A percentile compares a stretch with the other conserved stretches of the same genome.
These are phyloP conservation scores for Mycena vitilis DNA, from an alignment of 768 basidiomycete species.

Conservation along the genomic window DNA sequence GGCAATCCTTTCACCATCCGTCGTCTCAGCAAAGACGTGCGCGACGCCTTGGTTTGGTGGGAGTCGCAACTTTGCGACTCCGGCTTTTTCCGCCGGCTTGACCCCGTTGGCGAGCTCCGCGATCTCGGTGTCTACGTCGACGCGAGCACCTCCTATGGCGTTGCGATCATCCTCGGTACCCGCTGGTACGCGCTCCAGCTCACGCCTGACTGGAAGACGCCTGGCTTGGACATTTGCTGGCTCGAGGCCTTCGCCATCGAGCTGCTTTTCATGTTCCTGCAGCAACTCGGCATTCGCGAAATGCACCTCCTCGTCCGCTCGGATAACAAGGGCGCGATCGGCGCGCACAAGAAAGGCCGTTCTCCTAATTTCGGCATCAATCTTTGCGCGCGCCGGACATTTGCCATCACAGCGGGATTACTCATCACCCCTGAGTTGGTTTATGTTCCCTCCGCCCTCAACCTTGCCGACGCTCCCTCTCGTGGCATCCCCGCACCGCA, in stretches of 20 bases:
- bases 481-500: constrained; percentile 1
- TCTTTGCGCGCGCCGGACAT: background rate
- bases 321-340: constrained; percentile 19
- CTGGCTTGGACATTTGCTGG: constrained; percentile 18
- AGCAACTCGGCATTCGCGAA: background rate
- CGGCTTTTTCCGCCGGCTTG: background rate
- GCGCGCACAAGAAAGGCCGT: constrained; percentile 9
- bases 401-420: background rate
- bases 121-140: constrained; percentile 12
- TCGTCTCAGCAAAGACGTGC: background rate
- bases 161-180: constrained; percentile 3
- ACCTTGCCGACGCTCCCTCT: constrained; percentile 7
- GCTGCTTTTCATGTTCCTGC: background rate
- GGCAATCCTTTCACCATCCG: background rate
- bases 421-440: constrained; percentile 1
- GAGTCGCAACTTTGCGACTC: background rate
- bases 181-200: background rate
- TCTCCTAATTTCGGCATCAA: constrained; percentile 11
- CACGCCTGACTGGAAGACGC: background rate
- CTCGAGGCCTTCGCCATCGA: constrained; percentile 11
- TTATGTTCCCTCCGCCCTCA: constrained; percentile 5
- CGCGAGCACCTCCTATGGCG: constrained; percentile 4
- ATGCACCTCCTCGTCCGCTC: constrained; percentile 8
- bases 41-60: constrained; percentile 4
- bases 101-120: background rate